These are phyloP conservation scores for Pezicula neosporulosa DNA, from an alignment of 2,329 filamentous ascomycete species.

Conservation along the genomic window DNA sequence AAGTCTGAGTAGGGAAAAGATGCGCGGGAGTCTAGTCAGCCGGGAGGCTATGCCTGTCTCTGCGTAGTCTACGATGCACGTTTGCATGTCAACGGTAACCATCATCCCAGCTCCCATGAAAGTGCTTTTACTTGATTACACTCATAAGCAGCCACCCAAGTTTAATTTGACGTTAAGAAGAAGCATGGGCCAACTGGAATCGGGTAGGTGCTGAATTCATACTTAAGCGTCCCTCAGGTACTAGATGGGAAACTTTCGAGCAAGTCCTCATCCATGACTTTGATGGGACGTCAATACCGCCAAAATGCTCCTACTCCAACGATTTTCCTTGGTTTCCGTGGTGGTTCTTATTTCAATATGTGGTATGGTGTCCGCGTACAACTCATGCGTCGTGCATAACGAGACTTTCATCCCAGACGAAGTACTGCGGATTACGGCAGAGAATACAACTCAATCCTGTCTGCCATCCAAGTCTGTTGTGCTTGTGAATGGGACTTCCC, in stretches of 20 bases:
- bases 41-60: too few relatives aligned
- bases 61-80: too few relatives aligned
- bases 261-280: neutral
- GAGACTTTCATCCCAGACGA: constrained; percentile 33
- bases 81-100: too few relatives aligned
- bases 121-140: too few relatives aligned
- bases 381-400: constrained; percentile 11
- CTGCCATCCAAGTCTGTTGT: constrained; percentile 34
- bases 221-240: too few relatives aligned
- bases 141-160: too few relatives aligned
- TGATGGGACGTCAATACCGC: neutral
- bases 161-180: too few relatives aligned
- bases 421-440: constrained; percentile 35
- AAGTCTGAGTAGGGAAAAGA: too few relatives aligned
- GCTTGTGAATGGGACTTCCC: constrained; percentile 44
- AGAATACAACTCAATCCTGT: constrained; percentile 31
- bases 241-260: neutral
- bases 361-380: neutral
- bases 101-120: too few relatives aligned
- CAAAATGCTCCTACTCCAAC: constrained; percentile 1
- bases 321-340: neutral
- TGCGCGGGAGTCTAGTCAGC: too few relatives aligned
- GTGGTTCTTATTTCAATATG: neutral
- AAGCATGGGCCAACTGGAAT: too few relatives aligned
- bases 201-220: too few relatives aligned